Base-by-base conservation (phyloP, 495 filamentous ascomycete genomes). In the Aspergillus olivimuriae region DNA sequence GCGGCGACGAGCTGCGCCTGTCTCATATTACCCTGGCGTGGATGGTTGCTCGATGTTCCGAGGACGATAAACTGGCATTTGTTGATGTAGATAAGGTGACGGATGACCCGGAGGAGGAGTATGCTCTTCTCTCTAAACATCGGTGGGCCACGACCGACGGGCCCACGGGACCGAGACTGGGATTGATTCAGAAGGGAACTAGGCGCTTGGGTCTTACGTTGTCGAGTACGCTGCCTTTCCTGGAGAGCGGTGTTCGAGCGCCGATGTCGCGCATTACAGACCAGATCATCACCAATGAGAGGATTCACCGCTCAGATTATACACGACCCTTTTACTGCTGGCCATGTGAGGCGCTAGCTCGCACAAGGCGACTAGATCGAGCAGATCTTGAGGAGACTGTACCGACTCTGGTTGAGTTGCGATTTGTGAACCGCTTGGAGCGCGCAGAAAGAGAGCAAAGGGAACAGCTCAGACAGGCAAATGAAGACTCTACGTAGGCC, bases 11-110 rank as follows among this genome's bases (percentile, higher is more conserved):
- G 35, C 52, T 60, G 5, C 58, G 62, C 0, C 41, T 64, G 18
- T 38, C 66, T 6, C 62, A 73, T 24, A 69, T 75, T 19, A 52
- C 67, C 1, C 50, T 75, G 21, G 63, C 65, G 3, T 75, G 71
- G 71, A 74, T 75, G 71, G 63, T 74, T 18, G 44, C 60, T 15
- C 60, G 69, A 20, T 55, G 52, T 21, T 30, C 43, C 11, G 50
- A 55, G 40, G 24, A 52, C 15, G 40, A 51, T 16, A 52, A 58
- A 18, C 46, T 58, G 0, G 36, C 28, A 28, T 28, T 28, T 28
- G 24, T 28, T 28, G 24, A 28, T 28, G 24, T 5, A 5, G 11
- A 11, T 28, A 11, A 11, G 11, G 24, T 28, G 6, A 28, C 24
- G n/a, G n/a, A n/a, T 28, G 24, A 28, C 24, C 24, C 24, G 24